Base-by-base conservation (phyloP, 23 red algal genomes). In the Agarophyton chilense region DNA sequence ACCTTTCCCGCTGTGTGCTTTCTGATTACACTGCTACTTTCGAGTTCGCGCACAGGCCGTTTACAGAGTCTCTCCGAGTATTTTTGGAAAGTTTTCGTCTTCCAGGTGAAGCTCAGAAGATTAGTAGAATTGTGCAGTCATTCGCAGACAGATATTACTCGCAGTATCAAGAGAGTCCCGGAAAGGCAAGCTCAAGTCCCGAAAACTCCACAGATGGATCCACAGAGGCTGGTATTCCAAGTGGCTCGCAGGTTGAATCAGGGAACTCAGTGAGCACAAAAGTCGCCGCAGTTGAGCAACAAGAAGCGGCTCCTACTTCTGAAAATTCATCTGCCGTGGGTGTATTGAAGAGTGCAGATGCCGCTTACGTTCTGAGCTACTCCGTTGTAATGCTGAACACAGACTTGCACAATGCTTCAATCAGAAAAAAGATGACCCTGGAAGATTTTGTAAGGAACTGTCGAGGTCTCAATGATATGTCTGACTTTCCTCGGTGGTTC, bases 341-440 rank as follows among this genome's bases (percentile, higher is more conserved):
- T 28, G 86, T 92, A 0, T 51, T 98, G 84, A 76, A 89, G 72
- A 92, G 72, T 25, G 91, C 96, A 10, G 96, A 98, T 90, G 93
- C 94, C 7, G 89, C 88, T 0, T 94, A 95, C 78, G 93, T 95
- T 45, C 68, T 98, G 52, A 91, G 86, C 43, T 98, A 94, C 79
- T 94, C 96, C 0, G 89, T 94, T 0, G 90, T 98, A 17, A 98
- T 98, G 96, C 79, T 98, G 22, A 98, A 98, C 45, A 98, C 96
- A 0, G 96, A 98, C 72, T 93, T 95, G 62, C 96, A 98, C 72
- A 95, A 98, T 45, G 81, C 71, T 16, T 93, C 89, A 4, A 93
- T 98, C 53, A 77, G 89, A 42, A 95, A 95, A 25, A 95, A 95
- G 49, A 98, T 98, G 96, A 88, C 82, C 32, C 57, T 98, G n/a